These are phyloP conservation scores for Saprolegnia parasitica DNA, from an alignment of 352 stramenopile species.

Conservation along the genomic window DNA sequence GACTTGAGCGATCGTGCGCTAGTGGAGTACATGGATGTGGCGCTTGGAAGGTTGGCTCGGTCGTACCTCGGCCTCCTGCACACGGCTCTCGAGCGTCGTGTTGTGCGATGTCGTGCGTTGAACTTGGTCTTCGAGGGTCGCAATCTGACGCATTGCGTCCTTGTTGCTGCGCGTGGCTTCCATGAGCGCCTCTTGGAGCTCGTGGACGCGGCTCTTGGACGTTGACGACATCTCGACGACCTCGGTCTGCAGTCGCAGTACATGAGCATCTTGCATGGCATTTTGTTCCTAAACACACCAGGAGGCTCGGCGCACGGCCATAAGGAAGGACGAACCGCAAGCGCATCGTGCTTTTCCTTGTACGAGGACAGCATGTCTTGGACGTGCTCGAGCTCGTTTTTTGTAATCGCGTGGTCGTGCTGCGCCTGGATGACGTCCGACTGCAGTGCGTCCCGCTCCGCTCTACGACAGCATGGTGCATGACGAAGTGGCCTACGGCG, in stretches of 20 bases:
- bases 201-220: constrained; percentile 16
- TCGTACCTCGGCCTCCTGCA: constrained; percentile 56
- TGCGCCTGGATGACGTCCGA: constrained; percentile 49
- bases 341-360: constrained; percentile 47
- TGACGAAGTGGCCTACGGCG: neutral
- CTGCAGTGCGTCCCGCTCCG: constrained; percentile 56
- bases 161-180: constrained; percentile 12
- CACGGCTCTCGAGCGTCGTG: constrained; percentile 40
- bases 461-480: neutral
- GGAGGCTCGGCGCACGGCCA: constrained; percentile 44
- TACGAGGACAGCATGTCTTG: constrained; percentile 49
- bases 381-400: constrained; percentile 48
- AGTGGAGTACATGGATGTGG: neutral
- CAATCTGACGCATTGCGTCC: constrained; percentile 14
- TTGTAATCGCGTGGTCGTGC: constrained; percentile 41
- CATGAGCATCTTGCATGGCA: constrained; percentile 25
- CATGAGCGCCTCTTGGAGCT: constrained; percentile 24
- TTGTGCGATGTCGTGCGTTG: constrained; percentile 45
- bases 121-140: constrained; percentile 33
- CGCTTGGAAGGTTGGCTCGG: neutral
- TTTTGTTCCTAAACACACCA: constrained; percentile 35
- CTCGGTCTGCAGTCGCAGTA: constrained; percentile 14
- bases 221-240: constrained; percentile 1
- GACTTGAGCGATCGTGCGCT: constrained; percentile 62
- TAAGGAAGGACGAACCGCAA: constrained; percentile 19